These are phyloP conservation scores for Sphaerulina musiva DNA, from an alignment of 2,329 filamentous ascomycete species.

Conservation along the genomic window DNA sequence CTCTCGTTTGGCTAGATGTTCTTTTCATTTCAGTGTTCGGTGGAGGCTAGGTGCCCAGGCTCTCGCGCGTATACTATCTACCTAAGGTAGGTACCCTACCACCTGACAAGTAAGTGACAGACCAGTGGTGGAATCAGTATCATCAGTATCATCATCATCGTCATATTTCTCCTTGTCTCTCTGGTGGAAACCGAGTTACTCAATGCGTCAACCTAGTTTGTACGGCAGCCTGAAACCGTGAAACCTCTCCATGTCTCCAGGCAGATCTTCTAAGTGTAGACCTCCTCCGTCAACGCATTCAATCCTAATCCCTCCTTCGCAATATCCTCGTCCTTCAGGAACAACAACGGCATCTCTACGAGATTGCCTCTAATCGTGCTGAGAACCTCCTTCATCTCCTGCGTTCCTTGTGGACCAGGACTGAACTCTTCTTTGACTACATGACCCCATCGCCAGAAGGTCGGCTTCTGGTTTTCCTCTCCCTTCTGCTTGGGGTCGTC, in stretches of 20 bases:
- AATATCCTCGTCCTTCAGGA: constrained; percentile 78
- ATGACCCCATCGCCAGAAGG: constrained; percentile 75
- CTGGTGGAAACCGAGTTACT: too few relatives aligned
- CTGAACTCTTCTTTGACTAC: constrained; percentile 57
- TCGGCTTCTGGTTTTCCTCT: constrained; percentile 38
- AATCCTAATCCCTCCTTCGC: constrained; percentile 68
- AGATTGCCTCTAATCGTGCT: constrained; percentile 54
- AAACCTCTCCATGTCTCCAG: not conserved
- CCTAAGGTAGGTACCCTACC: too few relatives aligned
- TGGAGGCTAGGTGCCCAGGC: too few relatives aligned
- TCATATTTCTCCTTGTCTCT: too few relatives aligned
- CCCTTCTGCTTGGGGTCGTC: constrained; percentile 40
- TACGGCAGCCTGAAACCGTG: not conserved
- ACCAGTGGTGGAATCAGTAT: too few relatives aligned
- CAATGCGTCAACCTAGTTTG: too few relatives aligned
- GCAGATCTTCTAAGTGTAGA: constrained; percentile 38
- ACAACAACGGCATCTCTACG: constrained; percentile 84
- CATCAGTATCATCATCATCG: too few relatives aligned
- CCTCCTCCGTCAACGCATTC: constrained; percentile 44
- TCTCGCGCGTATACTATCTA: too few relatives aligned
- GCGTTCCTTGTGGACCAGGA: constrained; percentile 38
- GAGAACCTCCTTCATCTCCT: constrained; percentile 62
- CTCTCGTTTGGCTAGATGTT: too few relatives aligned
- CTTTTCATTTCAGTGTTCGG: too few relatives aligned
- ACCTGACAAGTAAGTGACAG: too few relatives aligned